Evolutionary conservation across 2,329 filamentous ascomycete species (phyloP).

Genomic region (Ophiosphaerella korrae): DNA sequence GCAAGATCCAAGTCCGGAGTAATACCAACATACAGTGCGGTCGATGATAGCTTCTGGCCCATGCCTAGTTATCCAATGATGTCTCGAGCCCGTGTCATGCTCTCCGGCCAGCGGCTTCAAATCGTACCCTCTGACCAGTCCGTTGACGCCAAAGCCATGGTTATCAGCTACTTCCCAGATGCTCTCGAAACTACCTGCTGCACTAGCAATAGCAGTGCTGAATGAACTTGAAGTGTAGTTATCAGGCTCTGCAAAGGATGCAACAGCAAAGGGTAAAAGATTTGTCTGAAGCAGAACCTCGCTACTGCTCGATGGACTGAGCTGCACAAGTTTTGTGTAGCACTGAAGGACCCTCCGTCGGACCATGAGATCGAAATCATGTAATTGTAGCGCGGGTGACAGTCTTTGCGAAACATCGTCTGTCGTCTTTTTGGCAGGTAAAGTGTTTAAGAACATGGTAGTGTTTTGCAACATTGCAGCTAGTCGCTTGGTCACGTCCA

Average conservation of each 20-base stretch:
- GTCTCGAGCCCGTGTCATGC: slow-evolving; percentile 46
- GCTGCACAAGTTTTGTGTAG: slow-evolving; percentile 87
- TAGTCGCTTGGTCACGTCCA: slow-evolving; percentile 91
- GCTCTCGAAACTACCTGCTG: slow-evolving; percentile 86
- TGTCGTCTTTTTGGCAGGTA: slow-evolving; percentile 81
- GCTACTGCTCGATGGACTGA: slow-evolving; percentile 81
- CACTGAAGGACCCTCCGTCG: slow-evolving; percentile 91
- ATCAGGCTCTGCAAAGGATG: slow-evolving; percentile 90
- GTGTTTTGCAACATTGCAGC: slow-evolving; percentile 96
- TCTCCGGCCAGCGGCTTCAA: slow-evolving; percentile 71
- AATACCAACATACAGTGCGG: slow-evolving; percentile 41
- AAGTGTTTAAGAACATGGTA: slow-evolving; percentile 80
- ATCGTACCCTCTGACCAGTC: slow-evolving; percentile 78
- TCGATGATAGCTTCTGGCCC: slow-evolving; percentile 71
- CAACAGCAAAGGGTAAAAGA: slow-evolving; percentile 84
- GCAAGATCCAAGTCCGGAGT: not conserved
- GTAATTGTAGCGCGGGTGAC: slow-evolving; percentile 82
- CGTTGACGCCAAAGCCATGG: slow-evolving; percentile 90
- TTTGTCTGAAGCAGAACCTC: slow-evolving; percentile 91
- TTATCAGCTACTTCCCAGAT: slow-evolving; percentile 97
- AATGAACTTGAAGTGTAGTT: slow-evolving; percentile 84
- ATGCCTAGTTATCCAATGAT: slow-evolving; percentile 59
- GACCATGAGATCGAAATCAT: slow-evolving; percentile 92
- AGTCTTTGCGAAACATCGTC: slow-evolving; percentile 86
- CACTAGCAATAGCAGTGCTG: slow-evolving; percentile 88